Base-by-base conservation (phyloP, 2,329 filamentous ascomycete genomes). In the Pseudogymnoascus sp. region DNA sequence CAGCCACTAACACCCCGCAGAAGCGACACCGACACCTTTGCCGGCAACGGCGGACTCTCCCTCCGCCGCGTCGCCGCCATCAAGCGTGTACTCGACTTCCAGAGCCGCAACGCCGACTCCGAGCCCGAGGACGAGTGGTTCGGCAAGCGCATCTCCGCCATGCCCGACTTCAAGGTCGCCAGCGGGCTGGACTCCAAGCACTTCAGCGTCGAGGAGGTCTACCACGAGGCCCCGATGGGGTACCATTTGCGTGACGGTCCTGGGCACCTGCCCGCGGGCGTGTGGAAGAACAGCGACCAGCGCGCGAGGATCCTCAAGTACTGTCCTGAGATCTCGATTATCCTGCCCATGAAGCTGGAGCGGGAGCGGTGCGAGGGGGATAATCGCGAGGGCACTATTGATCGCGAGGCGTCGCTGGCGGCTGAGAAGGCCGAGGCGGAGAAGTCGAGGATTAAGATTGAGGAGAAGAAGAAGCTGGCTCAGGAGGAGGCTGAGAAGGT, bases 121-220 rank as follows among this genome's bases (percentile, higher is more conserved):
- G 75, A 79, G 38, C 74, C 81, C 39, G 82, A 84, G 68, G 82
- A 84, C 62, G 77, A 81, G 63, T 85, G 82, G 82, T 80, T 83
- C 63, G 77, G 78, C 11, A 75, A 76, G 64, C 76, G 81, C 2
- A 68, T 84, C 25, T 77, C 75, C 60, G 68, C 77, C 35, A 69
- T 82, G 28, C 79, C 80, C 0, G 79, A 77, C 19, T 78, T 78
- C 7, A 79, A 76, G 62, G 77, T 84, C 22, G 79, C 82, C 1
- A 67, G 69, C 67, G 70, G 68, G 9, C 67, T 66, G 8, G 65
- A 70, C 14, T 73, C 78, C 14, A 75, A 76, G 16, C 75, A 76
- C 39, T 76, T 84, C 60, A 75, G 79, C 2, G 78, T 82, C 11
- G 81, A 84, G 67, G 76, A 79, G 62, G 69, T 80, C 16, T 81